Base-by-base conservation (phyloP, 2,329 filamentous ascomycete genomes). In the Dactylellina cionopaga region DNA sequence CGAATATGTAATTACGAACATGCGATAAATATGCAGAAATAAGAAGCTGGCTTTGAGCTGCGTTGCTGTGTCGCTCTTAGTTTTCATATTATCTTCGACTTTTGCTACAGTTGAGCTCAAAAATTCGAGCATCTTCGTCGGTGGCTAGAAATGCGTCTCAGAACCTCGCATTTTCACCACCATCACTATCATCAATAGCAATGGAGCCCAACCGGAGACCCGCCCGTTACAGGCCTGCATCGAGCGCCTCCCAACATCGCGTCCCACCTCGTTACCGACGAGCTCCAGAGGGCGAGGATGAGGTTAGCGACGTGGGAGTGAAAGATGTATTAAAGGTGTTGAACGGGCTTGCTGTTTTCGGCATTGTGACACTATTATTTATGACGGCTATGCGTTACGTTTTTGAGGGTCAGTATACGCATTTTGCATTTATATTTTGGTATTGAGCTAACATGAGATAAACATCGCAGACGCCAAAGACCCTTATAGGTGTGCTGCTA, bases 401-500 rank as follows among this genome's bases (percentile, higher is more conserved):
- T 13, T 59, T 47, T 22, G 37, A 46, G 5, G 52, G 68, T 72
- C 41, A 27, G 41, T n/a, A n/a, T n/a, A n/a, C n/a, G n/a, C n/a
- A n/a, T n/a, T n/a, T n/a, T n/a, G n/a, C n/a, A n/a, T n/a, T n/a
- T n/a, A n/a, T n/a, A n/a, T n/a, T n/a, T n/a, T 46, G 29, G 5
- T 5, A 27, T 46, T 25, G 44, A 22, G 22, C 33, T 31, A 41
- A 22, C 22, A 41, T 24, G 9, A 9, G 17, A 43, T 22, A 19
- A 9, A 15, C 35, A 22, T 68, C n/a, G n/a, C n/a, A 82, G 81
- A 82, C 65, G 74, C 75, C 13, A 58, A 74, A 24, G 86, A 88
- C 73, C 84, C 84, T 0, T 83, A 83, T 76, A 84, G 85, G 79
- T 89, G 87, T 77, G 78, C 79, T 15, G 83, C 83, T 3, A 79